Conservation (phyloP, 1,284 basidiomycete genomes). For the Butyriboletus regius region DNA sequence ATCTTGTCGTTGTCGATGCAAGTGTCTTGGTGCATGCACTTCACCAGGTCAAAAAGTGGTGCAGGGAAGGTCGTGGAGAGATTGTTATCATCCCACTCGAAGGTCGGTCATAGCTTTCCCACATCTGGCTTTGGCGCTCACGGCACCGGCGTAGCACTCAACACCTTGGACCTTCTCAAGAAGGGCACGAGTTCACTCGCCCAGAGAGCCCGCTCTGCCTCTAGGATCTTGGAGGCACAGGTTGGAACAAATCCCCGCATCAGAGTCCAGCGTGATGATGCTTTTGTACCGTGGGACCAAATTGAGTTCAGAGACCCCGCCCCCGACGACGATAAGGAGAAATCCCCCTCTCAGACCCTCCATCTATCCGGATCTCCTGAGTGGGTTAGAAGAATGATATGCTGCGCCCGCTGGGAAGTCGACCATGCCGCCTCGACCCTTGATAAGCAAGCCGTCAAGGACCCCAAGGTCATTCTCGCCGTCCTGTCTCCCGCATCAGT, state of each 20-base stretch:
- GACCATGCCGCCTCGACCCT: slow-evolving; percentile 36
- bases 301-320: slow-evolving; percentile 43
- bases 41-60: slow-evolving; percentile 76
- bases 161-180: slow-evolving; percentile 89
- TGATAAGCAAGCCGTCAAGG: slow-evolving; percentile 21
- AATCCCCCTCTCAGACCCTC: slow-evolving; percentile 18
- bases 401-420: slow-evolving; percentile 67
- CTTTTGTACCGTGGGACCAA: slow-evolving; percentile 69
- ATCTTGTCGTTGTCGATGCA: slow-evolving; percentile 74
- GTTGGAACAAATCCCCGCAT: slow-evolving; percentile 73
- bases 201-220: slow-evolving; percentile 73
- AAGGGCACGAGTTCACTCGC: slow-evolving; percentile 76
- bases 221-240: slow-evolving; percentile 73
- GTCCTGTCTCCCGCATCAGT: slow-evolving; percentile 39
- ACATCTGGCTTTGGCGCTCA: slow-evolving; percentile 10
- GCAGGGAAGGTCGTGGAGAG: slow-evolving; percentile 60
- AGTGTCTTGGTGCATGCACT: slow-evolving; percentile 81
- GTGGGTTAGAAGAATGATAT: slow-evolving; percentile 73
- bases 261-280: slow-evolving; percentile 68
- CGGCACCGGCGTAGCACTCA: slow-evolving; percentile 53
- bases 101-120: slow-evolving; percentile 45
- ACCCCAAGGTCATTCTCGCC: slow-evolving; percentile 54
- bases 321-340: slow-evolving; percentile 26
- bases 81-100: slow-evolving; percentile 78
- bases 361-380: slow-evolving; percentile 50